Evolutionary conservation across 2,329 filamentous ascomycete species (phyloP), one percentile per base, ranked within the genome.

Genomic region (Acarospora socialis): DNA sequence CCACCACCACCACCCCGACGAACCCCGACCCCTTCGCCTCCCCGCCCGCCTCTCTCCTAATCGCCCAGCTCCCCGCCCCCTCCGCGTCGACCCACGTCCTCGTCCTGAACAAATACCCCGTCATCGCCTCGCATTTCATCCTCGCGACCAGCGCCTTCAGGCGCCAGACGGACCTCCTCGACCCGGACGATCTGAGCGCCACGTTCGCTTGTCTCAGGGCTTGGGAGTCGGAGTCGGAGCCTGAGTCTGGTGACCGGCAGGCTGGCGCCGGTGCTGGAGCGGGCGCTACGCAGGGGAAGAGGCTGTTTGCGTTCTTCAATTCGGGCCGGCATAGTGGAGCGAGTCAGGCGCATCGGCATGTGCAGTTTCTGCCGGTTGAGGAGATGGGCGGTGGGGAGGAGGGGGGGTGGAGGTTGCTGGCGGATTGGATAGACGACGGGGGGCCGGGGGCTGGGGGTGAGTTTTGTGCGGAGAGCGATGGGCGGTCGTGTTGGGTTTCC

Each of bases 221-320:
- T 28, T 65, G 61, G 61, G 43, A 43, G 18, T 37, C 34, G 6
- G 7, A 33, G 34, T 8, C 39, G 34, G 28, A 44, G 34, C 20
- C 32, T 20, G 17, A 30, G 6, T 10, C 3, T 15, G 25, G 32
- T 8, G 18, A 15, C n/a, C 24, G 18, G 17, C 10, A 7, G 15
- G 13, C 6, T 15, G n/a, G n/a, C n/a, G n/a, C n/a, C 4, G 8
- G 34, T 10, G n/a, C n/a, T n/a, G n/a, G n/a, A n/a, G n/a, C n/a
- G n/a, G n/a, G n/a, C n/a, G n/a, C n/a, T n/a, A n/a, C 17, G 13
- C 12, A 10, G 3, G 7, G 36, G 10, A 46, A 40, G 21, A 45
- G 53, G 10, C 46, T 65, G 4, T 63, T 63, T 42, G 59, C 60
- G 5, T 65, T 65, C 42, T 65, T 63, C 45, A 65, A 65, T 36